These are phyloP conservation scores for Mycena haematopus DNA, from an alignment of 768 basidiomycete genomes.

Conservation along the genomic window DNA sequence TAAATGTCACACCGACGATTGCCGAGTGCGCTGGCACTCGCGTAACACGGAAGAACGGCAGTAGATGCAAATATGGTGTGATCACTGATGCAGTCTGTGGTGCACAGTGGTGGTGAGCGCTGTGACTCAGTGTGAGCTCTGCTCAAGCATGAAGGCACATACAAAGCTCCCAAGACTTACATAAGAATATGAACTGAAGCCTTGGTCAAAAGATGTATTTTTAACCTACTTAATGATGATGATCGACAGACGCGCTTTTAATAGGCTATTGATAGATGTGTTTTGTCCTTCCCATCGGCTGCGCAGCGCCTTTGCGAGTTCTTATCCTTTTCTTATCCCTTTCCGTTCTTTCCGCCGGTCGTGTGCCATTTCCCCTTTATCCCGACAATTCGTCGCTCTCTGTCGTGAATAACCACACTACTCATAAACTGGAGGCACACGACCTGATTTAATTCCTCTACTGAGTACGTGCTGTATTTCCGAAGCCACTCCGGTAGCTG, in stretches of 20 bases:
- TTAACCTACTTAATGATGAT: background rate
- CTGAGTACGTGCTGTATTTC: conserved; percentile 1
- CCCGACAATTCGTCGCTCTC: background rate
- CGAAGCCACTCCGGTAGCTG: background rate
- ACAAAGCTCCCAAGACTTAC: too few species aligned
- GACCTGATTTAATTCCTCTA: background rate
- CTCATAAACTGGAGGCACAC: conserved; percentile 5
- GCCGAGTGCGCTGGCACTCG: too few species aligned
- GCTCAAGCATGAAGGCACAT: too few species aligned
- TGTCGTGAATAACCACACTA: background rate
- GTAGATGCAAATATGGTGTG: too few species aligned
- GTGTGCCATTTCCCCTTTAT: background rate
- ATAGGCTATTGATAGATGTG: background rate
- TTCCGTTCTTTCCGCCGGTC: background rate
- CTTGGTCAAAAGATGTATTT: background rate
- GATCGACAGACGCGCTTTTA: background rate
- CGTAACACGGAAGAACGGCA: too few species aligned
- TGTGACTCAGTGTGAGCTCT: too few species aligned
- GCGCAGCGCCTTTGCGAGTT: conserved; percentile 9
- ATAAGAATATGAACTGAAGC: background rate
- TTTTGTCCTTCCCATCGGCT: conserved; percentile 10
- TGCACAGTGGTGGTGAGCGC: too few species aligned
- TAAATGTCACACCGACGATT: too few species aligned
- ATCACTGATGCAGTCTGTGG: too few species aligned
- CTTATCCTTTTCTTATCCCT: background rate